Percentiles rank a stretch among this genome's conserved stretches.
phyloP scores from a whole-genome alignment of 2,329 filamentous ascomycete species.

The Ceratocystis huliohia region DNA sequence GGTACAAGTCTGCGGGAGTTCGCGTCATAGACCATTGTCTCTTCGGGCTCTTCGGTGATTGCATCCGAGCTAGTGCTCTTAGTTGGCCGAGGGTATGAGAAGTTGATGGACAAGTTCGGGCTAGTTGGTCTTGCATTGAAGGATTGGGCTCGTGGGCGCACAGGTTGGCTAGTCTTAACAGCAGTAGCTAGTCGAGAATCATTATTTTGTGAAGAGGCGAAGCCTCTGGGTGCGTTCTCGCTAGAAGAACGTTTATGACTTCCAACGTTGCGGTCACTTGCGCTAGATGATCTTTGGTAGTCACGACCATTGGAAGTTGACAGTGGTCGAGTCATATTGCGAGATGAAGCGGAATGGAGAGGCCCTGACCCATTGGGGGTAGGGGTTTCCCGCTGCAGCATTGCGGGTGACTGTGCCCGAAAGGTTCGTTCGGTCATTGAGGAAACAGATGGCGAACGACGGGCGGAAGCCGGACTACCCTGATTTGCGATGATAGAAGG shows the following conservation, averaged over 20 bases:
- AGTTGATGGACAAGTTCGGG: conserved; percentile 44
- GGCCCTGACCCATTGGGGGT: conserved; percentile 31
- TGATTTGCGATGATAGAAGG: neutral
- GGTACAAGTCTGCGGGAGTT: conserved; percentile 52
- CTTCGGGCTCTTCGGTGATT: conserved; percentile 28
- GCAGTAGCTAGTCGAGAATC: conserved; percentile 26
- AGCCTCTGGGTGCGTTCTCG: conserved; percentile 37
- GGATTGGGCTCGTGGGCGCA: conserved; percentile 37
- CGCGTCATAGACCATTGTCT: conserved; percentile 48
- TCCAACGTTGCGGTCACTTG: conserved; percentile 34
- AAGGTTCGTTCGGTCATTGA: conserved; percentile 89
- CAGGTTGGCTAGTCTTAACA: conserved; percentile 8
- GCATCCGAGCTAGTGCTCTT: conserved; percentile 32
- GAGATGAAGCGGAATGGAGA: neutral
- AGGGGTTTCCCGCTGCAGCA: conserved; percentile 32
- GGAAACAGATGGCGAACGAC: conserved; percentile 54
- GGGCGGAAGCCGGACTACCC: conserved; percentile 30
- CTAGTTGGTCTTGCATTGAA: conserved; percentile 32
- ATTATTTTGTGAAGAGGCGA: conserved; percentile 32
- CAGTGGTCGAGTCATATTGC: neutral
- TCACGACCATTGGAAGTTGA: conserved; percentile 13
- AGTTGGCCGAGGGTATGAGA: conserved; percentile 42
- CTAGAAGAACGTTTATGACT: conserved; percentile 34
- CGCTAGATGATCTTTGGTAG: conserved; percentile 25
- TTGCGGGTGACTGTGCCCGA: conserved; percentile 56